Conservation (phyloP, 129 eudicot genomes). For the Escallonia herrerae region DNA sequence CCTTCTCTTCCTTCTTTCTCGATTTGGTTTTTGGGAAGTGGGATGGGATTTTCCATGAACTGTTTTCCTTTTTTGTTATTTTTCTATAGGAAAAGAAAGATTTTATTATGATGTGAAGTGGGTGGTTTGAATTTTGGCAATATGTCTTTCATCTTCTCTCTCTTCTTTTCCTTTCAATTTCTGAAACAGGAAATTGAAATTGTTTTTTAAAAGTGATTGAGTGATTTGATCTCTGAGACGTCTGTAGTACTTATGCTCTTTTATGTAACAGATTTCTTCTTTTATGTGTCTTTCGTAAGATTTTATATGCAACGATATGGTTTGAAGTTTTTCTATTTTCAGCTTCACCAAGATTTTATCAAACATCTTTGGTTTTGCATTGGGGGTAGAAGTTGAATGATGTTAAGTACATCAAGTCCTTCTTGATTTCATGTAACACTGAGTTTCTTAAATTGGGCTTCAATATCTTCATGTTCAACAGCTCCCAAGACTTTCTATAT, state of each 20-base stretch:
- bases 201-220: too few species aligned
- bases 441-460: conserved; percentile 37
- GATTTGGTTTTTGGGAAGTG: background rate
- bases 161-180: background rate
- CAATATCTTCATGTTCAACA: conserved; percentile 28
- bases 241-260: conserved; percentile 18
- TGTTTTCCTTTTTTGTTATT: background rate
- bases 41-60: background rate
- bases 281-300: too few species aligned
- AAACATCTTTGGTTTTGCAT: too few species aligned
- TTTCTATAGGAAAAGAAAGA: background rate
- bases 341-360: too few species aligned
- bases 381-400: background rate
- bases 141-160: too few species aligned
- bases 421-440: conserved; percentile 40
- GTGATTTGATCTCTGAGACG: background rate
- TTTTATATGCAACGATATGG: too few species aligned
- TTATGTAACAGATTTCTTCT: background rate
- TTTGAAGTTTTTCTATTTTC: too few species aligned
- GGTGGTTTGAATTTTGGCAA: background rate
- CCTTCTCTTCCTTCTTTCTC: background rate
- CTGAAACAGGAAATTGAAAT: background rate
- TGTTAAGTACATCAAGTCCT: background rate
- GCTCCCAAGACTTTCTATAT: conserved; percentile 37
- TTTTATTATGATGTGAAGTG: background rate